These are phyloP conservation scores for Erysimum cheiranthoides DNA, from an alignment of 345 rosid species.

Conservation along the genomic window DNA sequence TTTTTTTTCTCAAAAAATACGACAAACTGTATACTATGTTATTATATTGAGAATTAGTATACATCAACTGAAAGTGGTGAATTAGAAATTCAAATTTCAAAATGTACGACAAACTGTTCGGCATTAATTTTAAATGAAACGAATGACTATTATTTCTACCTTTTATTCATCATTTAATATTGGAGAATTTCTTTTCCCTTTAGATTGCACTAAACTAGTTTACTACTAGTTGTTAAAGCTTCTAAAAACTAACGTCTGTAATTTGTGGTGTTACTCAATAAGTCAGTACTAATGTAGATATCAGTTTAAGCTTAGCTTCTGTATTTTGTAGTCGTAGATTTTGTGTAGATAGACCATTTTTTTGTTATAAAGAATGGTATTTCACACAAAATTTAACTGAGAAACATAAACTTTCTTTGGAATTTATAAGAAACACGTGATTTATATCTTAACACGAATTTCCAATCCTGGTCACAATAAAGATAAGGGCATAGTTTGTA, in stretches of 20 bases:
- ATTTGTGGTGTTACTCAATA: neutral
- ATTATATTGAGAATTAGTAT: neutral
- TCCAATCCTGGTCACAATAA: slow-evolving; percentile 5
- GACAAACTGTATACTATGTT: too few relatives aligned
- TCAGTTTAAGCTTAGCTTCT: neutral
- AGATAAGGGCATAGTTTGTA: neutral
- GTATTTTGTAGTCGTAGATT: neutral
- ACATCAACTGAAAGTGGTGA: neutral
- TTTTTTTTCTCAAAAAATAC: too few relatives aligned
- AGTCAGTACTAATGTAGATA: neutral
- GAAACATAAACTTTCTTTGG: neutral
- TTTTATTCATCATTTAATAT: neutral
- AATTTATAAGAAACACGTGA: neutral
- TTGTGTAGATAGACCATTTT: too few relatives aligned
- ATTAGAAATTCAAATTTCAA: neutral
- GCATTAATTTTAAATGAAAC: neutral
- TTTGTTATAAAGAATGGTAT: neutral
- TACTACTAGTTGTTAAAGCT: neutral
- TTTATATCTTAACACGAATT: neutral
- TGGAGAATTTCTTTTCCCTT: neutral
- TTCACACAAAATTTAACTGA: neutral
- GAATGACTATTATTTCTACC: neutral
- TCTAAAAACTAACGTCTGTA: neutral
- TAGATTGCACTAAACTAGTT: neutral
- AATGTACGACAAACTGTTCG: too few relatives aligned